Evolutionary conservation across 2,329 filamentous ascomycete species (phyloP).

Genomic region (Pezicula radicicola): DNA sequence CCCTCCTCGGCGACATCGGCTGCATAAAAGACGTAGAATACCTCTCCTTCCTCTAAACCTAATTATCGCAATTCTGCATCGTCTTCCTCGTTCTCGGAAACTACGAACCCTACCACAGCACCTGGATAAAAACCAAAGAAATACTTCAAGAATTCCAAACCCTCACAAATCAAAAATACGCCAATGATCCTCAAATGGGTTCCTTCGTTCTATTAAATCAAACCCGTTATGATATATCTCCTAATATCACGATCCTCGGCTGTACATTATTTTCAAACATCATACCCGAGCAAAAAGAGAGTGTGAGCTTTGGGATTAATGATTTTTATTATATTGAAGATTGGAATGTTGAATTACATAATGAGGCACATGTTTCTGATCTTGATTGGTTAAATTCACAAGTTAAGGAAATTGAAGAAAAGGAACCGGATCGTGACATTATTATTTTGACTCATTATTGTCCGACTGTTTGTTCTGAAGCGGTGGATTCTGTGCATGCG

Average conservation of each 20-base stretch:
- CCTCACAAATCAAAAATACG: conserved; percentile 6
- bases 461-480: conserved; percentile 17
- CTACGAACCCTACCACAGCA: conserved; percentile 41
- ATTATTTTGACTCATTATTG: conserved; percentile 37
- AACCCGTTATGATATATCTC: conserved; percentile 33
- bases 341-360: background rate
- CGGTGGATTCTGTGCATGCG: conserved; percentile 7
- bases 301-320: conserved; percentile 41
- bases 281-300: conserved; percentile 30
- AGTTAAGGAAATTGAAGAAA: conserved; percentile 24
- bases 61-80: conserved; percentile 36
- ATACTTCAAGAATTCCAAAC: conserved; percentile 7
- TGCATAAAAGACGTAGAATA: conserved; percentile 36
- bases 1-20: conserved; percentile 47
- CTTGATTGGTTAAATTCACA: conserved; percentile 36
- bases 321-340: conserved; percentile 45
- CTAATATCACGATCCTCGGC: conserved; percentile 37
- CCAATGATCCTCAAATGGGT: conserved; percentile 2
- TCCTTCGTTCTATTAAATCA: conserved; percentile 37
- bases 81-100: conserved; percentile 46
- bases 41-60: conserved; percentile 36
- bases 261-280: conserved; percentile 50
- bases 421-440: conserved; percentile 31
- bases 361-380: conserved; percentile 18
- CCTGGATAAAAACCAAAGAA: conserved; percentile 22